Conservation (phyloP, 2,329 filamentous ascomycete genomes). For the Emergomyces pasteurianus region DNA sequence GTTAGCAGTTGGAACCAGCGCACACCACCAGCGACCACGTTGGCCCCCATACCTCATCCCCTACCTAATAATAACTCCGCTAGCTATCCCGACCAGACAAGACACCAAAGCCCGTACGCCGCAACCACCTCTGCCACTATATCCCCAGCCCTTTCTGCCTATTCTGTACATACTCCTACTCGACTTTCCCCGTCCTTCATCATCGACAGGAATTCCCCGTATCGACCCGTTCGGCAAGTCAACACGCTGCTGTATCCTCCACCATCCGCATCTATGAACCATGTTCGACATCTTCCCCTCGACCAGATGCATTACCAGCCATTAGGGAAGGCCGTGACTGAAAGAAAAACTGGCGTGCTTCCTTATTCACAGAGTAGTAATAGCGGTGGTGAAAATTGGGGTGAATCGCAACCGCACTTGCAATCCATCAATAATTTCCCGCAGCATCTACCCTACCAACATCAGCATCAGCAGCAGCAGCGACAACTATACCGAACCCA, state of each 20-base stretch:
- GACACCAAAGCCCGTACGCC: constrained; percentile 41
- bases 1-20: constrained; percentile 41
- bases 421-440: constrained; percentile 16
- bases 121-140: constrained; percentile 36
- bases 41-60: constrained; percentile 20
- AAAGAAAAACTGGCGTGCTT: constrained; percentile 55
- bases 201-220: constrained; percentile 80
- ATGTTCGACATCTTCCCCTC: constrained; percentile 53
- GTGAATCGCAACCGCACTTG: constrained; percentile 23
- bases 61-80: constrained; percentile 19
- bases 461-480: neutral
- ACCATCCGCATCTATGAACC: constrained; percentile 64
- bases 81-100: constrained; percentile 23
- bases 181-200: constrained; percentile 80
- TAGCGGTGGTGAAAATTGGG: constrained; percentile 30
- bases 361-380: constrained; percentile 37
- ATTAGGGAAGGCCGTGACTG: constrained; percentile 55
- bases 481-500: neutral
- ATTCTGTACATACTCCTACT: constrained; percentile 47
- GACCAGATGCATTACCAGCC: constrained; percentile 76
- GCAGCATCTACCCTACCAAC: neutral
- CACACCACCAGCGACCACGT: constrained; percentile 23
- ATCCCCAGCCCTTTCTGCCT: constrained; percentile 59
- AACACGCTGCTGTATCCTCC: constrained; percentile 86
- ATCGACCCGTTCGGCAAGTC: constrained; percentile 78